Evolutionary conservation across 2,329 filamentous ascomycete genomes (phyloP), one percentile per base, ranked within the genome.

Genomic region (Colletotrichum nymphaeae): DNA sequence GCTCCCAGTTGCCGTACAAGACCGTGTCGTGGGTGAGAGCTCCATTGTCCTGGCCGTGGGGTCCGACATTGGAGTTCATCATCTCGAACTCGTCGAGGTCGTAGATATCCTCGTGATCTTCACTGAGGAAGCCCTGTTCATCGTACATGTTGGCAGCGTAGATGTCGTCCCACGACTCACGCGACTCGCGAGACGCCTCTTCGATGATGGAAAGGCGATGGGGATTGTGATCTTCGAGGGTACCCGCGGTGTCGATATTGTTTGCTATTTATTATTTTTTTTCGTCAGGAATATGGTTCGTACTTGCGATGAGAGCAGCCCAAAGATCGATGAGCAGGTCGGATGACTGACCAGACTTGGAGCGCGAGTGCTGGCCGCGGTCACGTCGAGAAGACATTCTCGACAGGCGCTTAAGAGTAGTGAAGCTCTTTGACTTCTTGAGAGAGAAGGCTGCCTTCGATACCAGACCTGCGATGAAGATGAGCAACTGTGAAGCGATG

Each of bases 131-230:
- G 8, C 16, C 14, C 5, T 55, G 22, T 2, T 55, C 22, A 22
- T 37, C 49, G 30, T 55, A 28, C 42, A 49, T 49, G 2, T 28
- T 26, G 26, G n/a, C 14, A 12, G 11, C 4, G 49, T 24, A 2
- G 5, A 22, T 9, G 16, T 19, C 28, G 11, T 46, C 9, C 11
- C 19, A 30, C 52, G 37, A 32, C 11, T 73, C 67, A 6, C 49
- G 67, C 52, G 37, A 32, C 11, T 73, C 67, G 9, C 49, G 67
- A 4, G 63, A 74, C 7, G 42, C 69, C 58, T 74, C 72, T 28
- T 72, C 63, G 58, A 74, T 74, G 58, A 73, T 74, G 12, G 72
- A 74, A 14, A 74, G 72, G 3, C 56, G 63, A 35, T 74, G 72
- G 49, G 72, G 72, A 16, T 30, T 74, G 9, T 74, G 72, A 6